A percentile compares a stretch with the other conserved stretches of the same genome.
phyloP scores from a whole-genome alignment of 139 green algal species.

The Yamagishiella unicocca region DNA sequence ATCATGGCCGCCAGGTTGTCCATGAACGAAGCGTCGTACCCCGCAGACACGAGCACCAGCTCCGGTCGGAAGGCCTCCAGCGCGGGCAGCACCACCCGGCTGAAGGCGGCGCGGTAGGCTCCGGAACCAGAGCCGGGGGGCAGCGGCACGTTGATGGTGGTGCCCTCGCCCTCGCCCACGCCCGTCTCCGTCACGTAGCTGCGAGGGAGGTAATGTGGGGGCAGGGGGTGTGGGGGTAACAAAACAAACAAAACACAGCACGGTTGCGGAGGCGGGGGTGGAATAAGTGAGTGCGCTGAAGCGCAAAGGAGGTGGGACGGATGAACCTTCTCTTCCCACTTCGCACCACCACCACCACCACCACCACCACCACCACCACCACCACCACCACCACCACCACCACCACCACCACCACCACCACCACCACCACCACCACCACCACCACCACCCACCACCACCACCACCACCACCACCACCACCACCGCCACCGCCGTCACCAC shows the following conservation, averaged over 20 bases:
- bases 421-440: no score
- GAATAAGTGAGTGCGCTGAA: not conserved
- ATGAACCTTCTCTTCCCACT: not conserved
- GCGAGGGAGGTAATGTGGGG: conserved; percentile 53
- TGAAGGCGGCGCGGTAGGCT: conserved; percentile 66
- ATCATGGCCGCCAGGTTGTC: conserved; percentile 68
- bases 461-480: no score
- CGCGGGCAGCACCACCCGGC: conserved; percentile 61
- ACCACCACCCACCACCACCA: no score
- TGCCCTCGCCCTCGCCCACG: conserved; percentile 67
- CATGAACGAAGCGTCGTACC: conserved; percentile 70
- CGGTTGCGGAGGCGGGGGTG: no score
- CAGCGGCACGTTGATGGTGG: conserved; percentile 80
- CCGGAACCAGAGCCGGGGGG: conserved; percentile 65
- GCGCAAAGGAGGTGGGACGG: not conserved
- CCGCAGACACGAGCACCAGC: conserved; percentile 74
- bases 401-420: no score
- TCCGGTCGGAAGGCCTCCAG: conserved; percentile 76
- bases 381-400: no score
- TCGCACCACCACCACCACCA: no score
- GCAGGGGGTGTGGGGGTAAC: no score
- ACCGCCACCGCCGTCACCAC: no score
- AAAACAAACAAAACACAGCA: no score
- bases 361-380: no score
- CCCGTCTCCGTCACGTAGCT: conserved; percentile 71